phyloP scores from a whole-genome alignment of 2,329 filamentous ascomycete genomes.

The Aspergillus sp. region DNA sequence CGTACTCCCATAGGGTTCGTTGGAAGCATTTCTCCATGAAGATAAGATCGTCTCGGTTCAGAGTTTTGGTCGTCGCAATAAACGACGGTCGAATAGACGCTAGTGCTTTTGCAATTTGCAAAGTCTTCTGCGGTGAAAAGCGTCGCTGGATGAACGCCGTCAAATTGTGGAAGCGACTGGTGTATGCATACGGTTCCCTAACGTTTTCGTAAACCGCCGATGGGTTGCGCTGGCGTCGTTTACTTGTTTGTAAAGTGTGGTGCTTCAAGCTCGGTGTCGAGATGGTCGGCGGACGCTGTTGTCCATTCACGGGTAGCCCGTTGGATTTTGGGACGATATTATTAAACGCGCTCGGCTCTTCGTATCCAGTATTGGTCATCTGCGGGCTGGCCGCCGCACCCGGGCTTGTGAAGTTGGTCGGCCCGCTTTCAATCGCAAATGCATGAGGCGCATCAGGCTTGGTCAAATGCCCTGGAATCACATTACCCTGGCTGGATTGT shows the following conservation, averaged over 20 bases:
- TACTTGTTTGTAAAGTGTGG: slow-evolving; percentile 35
- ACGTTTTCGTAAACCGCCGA: slow-evolving; percentile 86
- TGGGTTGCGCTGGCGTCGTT: slow-evolving; percentile 64
- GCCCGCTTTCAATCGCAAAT: slow-evolving; percentile 62
- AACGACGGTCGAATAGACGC: slow-evolving; percentile 90
- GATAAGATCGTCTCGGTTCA: slow-evolving; percentile 83
- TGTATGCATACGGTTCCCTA: slow-evolving; percentile 88
- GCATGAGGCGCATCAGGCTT: slow-evolving; percentile 53
- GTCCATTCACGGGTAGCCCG: slow-evolving; percentile 18
- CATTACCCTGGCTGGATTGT: slow-evolving; percentile 31
- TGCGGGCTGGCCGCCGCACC: slow-evolving; percentile 58
- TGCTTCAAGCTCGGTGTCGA: slow-evolving; percentile 46
- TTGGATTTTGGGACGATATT: slow-evolving; percentile 11
- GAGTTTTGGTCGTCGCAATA: slow-evolving; percentile 84
- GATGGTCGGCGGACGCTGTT: slow-evolving; percentile 38
- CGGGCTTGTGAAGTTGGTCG: slow-evolving; percentile 56
- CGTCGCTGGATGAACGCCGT: slow-evolving; percentile 76
- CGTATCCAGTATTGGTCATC: slow-evolving; percentile 42
- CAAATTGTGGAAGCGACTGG: slow-evolving; percentile 83
- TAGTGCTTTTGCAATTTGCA: slow-evolving; percentile 82
- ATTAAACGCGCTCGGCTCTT: slow-evolving; percentile 33
- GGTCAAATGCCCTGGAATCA: slow-evolving; percentile 42
- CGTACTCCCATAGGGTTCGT: slow-evolving; percentile 85
- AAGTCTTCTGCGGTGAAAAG: slow-evolving; percentile 72
- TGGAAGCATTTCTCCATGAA: slow-evolving; percentile 99